Evolutionary conservation across 2,329 filamentous ascomycete species (phyloP).

Genomic region (Cordyceps fumosorosea): DNA sequence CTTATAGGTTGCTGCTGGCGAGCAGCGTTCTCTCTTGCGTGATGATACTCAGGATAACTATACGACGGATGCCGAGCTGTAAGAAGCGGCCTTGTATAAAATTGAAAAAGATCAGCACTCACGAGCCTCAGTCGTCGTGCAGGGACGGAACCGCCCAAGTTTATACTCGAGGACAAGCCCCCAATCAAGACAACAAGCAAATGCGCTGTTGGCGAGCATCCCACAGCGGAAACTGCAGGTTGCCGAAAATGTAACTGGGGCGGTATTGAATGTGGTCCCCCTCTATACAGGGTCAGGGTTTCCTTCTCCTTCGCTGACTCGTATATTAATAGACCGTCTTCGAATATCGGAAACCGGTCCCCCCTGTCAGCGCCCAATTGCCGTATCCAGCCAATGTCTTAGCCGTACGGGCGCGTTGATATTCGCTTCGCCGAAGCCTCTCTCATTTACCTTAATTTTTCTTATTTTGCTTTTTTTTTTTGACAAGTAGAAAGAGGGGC

Average conservation of each 20-base stretch:
- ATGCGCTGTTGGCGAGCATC: not conserved
- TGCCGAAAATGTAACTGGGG: not conserved
- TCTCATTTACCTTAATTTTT: not conserved
- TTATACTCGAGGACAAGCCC: not conserved
- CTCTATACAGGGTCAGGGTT: not conserved
- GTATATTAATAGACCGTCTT: not conserved
- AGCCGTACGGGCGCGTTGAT: not conserved
- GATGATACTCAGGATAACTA: not conserved
- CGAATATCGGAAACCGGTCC: not conserved
- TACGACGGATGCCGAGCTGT: not conserved
- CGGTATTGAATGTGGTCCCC: not conserved
- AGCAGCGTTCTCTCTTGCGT: not conserved
- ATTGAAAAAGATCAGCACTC: not conserved
- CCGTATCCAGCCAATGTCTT: not conserved
- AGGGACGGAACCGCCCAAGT: not conserved
- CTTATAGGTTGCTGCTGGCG: not conserved
- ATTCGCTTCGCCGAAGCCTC: not conserved
- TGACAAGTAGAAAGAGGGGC: not conserved
- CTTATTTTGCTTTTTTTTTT: not conserved
- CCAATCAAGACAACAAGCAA: not conserved
- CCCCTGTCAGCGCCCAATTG: not conserved
- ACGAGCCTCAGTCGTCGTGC: not conserved
- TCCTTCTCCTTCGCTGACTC: not conserved
- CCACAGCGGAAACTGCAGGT: not conserved
- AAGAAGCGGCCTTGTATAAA: too few relatives aligned